Conservation (phyloP, 192 early-diverging fungal genomes). For the Coemansia sp. region DNA sequence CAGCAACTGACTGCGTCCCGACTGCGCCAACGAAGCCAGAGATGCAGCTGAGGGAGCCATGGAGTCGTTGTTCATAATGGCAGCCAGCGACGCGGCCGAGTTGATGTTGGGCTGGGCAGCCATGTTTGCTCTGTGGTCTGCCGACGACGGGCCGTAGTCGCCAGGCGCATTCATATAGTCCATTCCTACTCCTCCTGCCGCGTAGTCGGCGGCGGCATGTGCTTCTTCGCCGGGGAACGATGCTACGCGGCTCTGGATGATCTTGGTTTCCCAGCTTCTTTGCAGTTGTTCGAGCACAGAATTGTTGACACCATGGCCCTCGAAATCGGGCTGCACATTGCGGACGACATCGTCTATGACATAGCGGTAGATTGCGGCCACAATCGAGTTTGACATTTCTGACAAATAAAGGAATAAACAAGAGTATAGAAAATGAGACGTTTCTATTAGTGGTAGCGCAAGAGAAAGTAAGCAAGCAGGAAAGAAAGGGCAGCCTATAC, state of each 20-base stretch:
- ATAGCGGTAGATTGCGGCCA: constrained; percentile 71
- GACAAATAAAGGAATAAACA: neutral
- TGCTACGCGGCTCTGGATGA: constrained; percentile 57
- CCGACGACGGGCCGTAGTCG: constrained; percentile 1
- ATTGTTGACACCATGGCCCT: constrained; percentile 87
- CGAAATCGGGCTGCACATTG: constrained; percentile 85
- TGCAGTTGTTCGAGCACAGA: constrained; percentile 85
- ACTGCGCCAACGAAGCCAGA: constrained; percentile 56
- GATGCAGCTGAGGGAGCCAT: constrained; percentile 55
- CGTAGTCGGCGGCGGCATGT: constrained; percentile 7
- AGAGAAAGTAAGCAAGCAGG: neutral
- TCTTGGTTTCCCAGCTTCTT: constrained; percentile 67
- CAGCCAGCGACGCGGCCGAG: constrained; percentile 53
- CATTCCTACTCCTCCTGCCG: neutral
- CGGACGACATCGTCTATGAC: constrained; percentile 95
- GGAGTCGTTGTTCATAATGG: constrained; percentile 54
- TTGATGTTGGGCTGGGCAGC: constrained; percentile 31
- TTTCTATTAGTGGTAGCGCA: neutral
- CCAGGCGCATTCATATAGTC: constrained; percentile 5
- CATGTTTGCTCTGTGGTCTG: constrained; percentile 6
- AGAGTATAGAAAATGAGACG: neutral
- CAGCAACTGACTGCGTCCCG: constrained; percentile 38
- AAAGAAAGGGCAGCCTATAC: neutral
- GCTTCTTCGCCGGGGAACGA: constrained; percentile 53
- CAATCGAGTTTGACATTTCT: constrained; percentile 54